Evolutionary conservation across 1,139 yeast species (phyloP), one percentile per base, ranked within the genome.

Genomic region (Candida freyschussii): DNA sequence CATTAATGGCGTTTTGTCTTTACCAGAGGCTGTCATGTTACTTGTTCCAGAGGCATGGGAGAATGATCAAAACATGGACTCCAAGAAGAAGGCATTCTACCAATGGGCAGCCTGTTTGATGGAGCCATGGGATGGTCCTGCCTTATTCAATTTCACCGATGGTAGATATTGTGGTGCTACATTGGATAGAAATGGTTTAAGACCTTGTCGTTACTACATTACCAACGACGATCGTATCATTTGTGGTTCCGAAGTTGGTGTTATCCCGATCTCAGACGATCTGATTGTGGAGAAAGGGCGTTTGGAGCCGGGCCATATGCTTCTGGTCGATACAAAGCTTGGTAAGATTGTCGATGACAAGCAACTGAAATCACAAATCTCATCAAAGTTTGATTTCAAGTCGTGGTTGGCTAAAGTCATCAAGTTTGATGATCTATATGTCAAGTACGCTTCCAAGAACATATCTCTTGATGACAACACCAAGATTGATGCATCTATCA

Each of bases 51-150:
- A 91, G 63, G 97, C 97, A 4, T 89, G 96, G 94, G 96, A 89
- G 60, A 83, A 84, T 57, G 91, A 87, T 61, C 64, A 67, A 38
- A 61, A 72, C 45, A 87, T 89, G 79, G 96, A 89, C 59, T 86
- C 95, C 35, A 80, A 82, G 57, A 84, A 87, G 66, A 78, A 74
- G 53, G 96, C 97, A 1, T 91, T 93, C 62, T 91, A 89, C 63
- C 97, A 91, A 62, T 91, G 98, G 98, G 97, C 97, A 30, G 96
- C 98, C 13, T 87, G 96, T 65, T 67, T 89, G 49, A 91, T 91
- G 96, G 98, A 91, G 66, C 97, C 98, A 14, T 91, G 98, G 98
- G 98, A 91, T 65, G 98, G 98, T 48, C 98, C 98, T 22, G 97
- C 97, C 25, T 69, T 91, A 51, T 85, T 91, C 67, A 87, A 95